Percentiles rank a stretch among this genome's conserved stretches.
phyloP scores from a whole-genome alignment of 2,329 filamentous ascomycete genomes.

The Curvularia verruculosa region DNA sequence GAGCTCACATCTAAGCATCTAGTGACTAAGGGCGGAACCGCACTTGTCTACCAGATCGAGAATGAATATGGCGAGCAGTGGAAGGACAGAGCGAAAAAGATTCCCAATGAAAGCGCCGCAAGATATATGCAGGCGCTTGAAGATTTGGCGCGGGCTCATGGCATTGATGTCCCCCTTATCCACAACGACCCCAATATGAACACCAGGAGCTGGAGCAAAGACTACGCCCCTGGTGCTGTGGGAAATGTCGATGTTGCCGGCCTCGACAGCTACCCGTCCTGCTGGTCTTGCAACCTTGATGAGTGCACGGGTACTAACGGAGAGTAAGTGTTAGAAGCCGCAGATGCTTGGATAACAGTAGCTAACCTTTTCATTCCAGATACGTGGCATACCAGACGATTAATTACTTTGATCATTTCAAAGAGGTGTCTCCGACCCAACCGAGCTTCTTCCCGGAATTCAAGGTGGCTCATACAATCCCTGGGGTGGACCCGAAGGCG shows the following conservation, averaged over 20 bases:
- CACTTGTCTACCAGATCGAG: constrained; percentile 63
- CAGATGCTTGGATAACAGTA: not conserved
- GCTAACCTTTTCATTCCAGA: constrained; percentile 8
- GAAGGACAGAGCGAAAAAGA: constrained; percentile 46
- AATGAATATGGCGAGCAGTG: constrained; percentile 60
- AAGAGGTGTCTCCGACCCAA: constrained; percentile 52
- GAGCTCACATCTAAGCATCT: constrained; percentile 60
- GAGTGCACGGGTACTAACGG: constrained; percentile 67
- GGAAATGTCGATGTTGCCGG: constrained; percentile 63
- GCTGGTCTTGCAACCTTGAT: constrained; percentile 68
- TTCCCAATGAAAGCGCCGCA: constrained; percentile 57
- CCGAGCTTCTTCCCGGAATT: constrained; percentile 64
- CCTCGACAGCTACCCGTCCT: constrained; percentile 60
- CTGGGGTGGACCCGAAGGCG: constrained; percentile 65
- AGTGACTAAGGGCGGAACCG: constrained; percentile 64
- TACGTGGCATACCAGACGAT: constrained; percentile 62
- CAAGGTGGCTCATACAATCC: constrained; percentile 66
- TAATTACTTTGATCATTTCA: constrained; percentile 57
- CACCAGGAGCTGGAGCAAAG: constrained; percentile 64
- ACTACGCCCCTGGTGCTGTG: constrained; percentile 59
- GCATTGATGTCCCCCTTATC: constrained; percentile 64
- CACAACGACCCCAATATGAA: constrained; percentile 67
- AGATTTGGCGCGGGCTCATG: constrained; percentile 59
- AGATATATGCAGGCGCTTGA: constrained; percentile 66
- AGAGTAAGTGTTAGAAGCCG: constrained; percentile 29